phyloP scores from a whole-genome alignment of 495 filamentous ascomycete genomes.

The Talaromyces nanjingensis region DNA sequence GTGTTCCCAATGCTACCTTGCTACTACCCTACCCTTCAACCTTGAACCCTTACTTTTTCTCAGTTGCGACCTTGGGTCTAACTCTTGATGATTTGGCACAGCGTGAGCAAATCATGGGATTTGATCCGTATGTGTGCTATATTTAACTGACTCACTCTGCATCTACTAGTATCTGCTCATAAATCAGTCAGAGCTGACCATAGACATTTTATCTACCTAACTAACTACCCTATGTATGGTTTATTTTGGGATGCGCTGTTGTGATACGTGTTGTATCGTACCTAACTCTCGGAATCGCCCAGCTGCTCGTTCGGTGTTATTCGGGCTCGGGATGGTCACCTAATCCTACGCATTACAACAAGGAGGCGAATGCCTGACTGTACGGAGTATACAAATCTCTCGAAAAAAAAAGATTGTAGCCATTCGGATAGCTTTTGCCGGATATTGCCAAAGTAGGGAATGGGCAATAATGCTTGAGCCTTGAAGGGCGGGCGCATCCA shows the following conservation, averaged over 20 bases:
- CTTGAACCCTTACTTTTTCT: neutral
- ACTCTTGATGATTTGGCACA: neutral
- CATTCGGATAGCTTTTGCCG: neutral
- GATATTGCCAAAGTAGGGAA: neutral
- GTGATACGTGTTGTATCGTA: neutral
- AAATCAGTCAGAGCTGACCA: neutral
- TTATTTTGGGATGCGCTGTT: neutral
- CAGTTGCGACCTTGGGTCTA: neutral
- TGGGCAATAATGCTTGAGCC: neutral
- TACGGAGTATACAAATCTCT: neutral
- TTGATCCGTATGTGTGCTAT: neutral
- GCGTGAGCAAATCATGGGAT: neutral
- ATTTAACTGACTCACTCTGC: neutral
- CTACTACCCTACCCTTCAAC: neutral
- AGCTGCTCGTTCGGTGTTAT: neutral
- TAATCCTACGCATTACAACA: neutral
- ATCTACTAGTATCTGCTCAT: neutral
- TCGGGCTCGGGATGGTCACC: neutral
- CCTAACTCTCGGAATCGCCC: neutral
- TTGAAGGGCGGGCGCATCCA: neutral
- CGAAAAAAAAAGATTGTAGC: neutral
- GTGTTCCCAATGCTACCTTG: conserved; percentile 2
- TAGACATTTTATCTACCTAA: neutral
- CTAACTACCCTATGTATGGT: neutral
- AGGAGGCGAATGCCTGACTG: neutral